Conservation (phyloP, 2,329 filamentous ascomycete genomes). For the Aspergillus flavus region DNA sequence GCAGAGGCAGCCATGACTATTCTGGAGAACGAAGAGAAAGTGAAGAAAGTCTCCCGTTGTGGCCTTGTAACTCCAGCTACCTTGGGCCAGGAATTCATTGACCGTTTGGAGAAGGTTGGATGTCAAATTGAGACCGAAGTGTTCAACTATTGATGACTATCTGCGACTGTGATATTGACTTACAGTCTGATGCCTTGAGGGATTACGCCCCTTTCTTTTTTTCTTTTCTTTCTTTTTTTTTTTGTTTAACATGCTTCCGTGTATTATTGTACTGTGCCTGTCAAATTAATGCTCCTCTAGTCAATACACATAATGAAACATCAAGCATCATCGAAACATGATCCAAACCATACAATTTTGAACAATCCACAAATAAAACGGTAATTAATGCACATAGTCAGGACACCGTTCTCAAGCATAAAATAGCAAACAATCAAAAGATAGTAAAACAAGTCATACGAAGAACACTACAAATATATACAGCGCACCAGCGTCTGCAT, state of each 20-base stretch:
- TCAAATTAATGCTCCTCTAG: not conserved
- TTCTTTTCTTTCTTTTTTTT: not conserved
- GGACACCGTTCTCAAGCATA: not conserved
- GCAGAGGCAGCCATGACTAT: slow-evolving; percentile 50
- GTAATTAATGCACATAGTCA: not conserved
- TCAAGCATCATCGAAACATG: not conserved
- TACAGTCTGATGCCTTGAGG: not conserved
- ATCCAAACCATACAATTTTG: not conserved
- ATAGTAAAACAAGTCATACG: not conserved
- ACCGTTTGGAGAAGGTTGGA: slow-evolving; percentile 48
- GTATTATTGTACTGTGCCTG: slow-evolving; percentile 12
- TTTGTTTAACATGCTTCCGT: not conserved
- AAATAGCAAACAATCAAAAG: not conserved
- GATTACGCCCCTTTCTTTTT: not conserved
- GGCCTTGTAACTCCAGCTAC: slow-evolving; percentile 54
- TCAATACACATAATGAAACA: slow-evolving; percentile 1
- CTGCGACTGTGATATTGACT: not conserved
- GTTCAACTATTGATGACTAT: slow-evolving; percentile 32
- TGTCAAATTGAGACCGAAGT: slow-evolving; percentile 45
- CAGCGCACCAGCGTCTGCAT: not conserved
- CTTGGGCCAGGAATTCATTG: slow-evolving; percentile 50
- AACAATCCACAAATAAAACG: not conserved
- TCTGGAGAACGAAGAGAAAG: slow-evolving; percentile 44
- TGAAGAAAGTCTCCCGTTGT: slow-evolving; percentile 44
- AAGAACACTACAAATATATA: not conserved